A percentile compares a stretch with the other conserved stretches of the same genome.
Conservation (phyloP, 495 filamentous ascomycete species). For the Astrothelium macrocarpum region DNA sequence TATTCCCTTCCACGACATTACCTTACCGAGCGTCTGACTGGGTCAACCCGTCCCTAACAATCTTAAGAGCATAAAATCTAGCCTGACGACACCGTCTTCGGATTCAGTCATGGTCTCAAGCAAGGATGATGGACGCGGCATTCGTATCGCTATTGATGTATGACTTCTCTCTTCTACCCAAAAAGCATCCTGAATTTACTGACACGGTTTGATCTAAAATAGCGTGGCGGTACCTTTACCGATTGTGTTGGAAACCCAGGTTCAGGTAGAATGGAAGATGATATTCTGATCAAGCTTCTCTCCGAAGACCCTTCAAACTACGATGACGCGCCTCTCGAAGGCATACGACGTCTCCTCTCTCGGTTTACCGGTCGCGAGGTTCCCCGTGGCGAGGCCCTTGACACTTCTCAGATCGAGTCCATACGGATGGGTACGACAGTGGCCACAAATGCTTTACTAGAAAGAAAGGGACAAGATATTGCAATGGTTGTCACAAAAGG, state of each 20-base stretch:
- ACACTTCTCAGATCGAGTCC: constrained; percentile 66
- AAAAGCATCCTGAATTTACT: neutral
- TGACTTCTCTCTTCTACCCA: neutral
- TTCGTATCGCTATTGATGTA: constrained; percentile 36
- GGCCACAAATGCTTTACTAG: constrained; percentile 54
- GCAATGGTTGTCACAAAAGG: constrained; percentile 87
- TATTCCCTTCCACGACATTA: neutral
- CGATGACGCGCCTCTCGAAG: constrained; percentile 47
- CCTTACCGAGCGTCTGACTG: no score
- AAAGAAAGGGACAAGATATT: constrained; percentile 88
- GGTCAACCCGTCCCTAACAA: neutral
- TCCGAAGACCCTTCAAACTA: constrained; percentile 43
- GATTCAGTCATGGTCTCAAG: constrained; percentile 15
- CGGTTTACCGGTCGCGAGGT: constrained; percentile 66
- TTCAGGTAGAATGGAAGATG: constrained; percentile 38
- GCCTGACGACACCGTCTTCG: neutral
- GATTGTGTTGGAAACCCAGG: constrained; percentile 49
- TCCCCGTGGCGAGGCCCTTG: constrained; percentile 69
- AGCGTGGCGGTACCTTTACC: constrained; percentile 56
- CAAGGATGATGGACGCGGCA: constrained; percentile 23
- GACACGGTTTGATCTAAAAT: neutral
- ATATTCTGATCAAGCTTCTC: constrained; percentile 43
- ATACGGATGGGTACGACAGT: constrained; percentile 43
- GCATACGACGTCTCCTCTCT: constrained; percentile 81
- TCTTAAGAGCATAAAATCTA: neutral